A percentile compares a stretch with the other conserved stretches of the same genome.
These are phyloP conservation scores for Tephrocybe sp. DNA, from an alignment of 768 basidiomycete genomes.

Conservation along the genomic window DNA sequence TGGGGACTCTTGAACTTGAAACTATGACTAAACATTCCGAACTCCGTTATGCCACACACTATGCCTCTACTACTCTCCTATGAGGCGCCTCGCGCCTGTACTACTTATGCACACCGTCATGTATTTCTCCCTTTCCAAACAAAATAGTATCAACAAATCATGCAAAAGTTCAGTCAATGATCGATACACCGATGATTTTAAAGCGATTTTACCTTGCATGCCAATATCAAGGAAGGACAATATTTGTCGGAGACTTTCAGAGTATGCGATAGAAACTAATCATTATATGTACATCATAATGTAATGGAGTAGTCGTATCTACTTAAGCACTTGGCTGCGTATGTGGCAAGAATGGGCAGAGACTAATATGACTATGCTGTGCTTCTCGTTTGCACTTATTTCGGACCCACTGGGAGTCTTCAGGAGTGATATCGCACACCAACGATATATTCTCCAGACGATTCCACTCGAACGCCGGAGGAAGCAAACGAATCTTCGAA, in stretches of 20 bases:
- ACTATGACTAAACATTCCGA: background rate
- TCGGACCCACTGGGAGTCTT: slow-evolving; percentile 4
- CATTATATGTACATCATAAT: too few relatives aligned
- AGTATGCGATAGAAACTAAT: too few relatives aligned
- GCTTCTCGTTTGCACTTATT: background rate
- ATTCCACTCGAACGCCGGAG: slow-evolving; percentile 6
- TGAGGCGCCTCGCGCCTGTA: slow-evolving; percentile 8
- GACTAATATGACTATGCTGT: slow-evolving; percentile 1
- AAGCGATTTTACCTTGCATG: too few relatives aligned
- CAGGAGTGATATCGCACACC: slow-evolving; percentile 1
- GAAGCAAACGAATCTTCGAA: background rate
- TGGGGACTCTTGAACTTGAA: background rate
- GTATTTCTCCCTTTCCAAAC: background rate
- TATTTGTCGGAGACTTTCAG: too few relatives aligned
- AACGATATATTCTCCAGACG: background rate
- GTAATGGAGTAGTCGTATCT: too few relatives aligned
- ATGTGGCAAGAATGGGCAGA: background rate
- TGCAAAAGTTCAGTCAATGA: background rate
- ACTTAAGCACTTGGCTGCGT: too few relatives aligned
- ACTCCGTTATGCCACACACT: slow-evolving; percentile 1
- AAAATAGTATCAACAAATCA: background rate
- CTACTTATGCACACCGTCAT: background rate
- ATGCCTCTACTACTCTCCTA: background rate
- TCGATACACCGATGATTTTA: background rate
- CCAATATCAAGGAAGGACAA: too few relatives aligned